A percentile compares a stretch with the other conserved stretches of the same genome.
These are phyloP conservation scores for Peronospora tabacina DNA, from an alignment of 352 stramenopile species.

Conservation along the genomic window DNA sequence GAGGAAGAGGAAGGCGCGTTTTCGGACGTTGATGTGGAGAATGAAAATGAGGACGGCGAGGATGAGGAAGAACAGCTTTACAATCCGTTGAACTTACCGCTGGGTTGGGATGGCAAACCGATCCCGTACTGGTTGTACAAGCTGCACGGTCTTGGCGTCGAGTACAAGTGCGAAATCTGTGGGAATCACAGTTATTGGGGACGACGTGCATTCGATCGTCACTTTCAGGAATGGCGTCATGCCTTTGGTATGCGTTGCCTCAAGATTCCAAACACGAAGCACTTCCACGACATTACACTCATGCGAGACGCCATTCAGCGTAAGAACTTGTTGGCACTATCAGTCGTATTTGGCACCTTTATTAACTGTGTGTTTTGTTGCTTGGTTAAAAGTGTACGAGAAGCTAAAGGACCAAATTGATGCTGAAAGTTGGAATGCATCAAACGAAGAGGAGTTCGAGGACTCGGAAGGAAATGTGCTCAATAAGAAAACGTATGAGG, in stretches of 20 bases:
- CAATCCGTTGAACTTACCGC: conserved; percentile 97
- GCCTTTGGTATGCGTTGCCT: conserved; percentile 97
- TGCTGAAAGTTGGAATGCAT: conserved; percentile 89
- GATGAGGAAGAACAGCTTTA: conserved; percentile 96
- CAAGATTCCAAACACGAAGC: conserved; percentile 98
- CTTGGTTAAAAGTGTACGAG: conserved; percentile 83
- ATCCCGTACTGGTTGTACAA: conserved; percentile 99
- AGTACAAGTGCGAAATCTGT: conserved; percentile 99
- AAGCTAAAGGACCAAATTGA: conserved; percentile 94
- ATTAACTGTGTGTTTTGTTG: conserved; percentile 3
- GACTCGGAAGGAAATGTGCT: conserved; percentile 98
- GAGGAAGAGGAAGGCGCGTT: conserved; percentile 84
- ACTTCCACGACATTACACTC: conserved; percentile 98
- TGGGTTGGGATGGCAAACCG: conserved; percentile 98
- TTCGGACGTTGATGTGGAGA: conserved; percentile 75
- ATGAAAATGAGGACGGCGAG: conserved; percentile 47
- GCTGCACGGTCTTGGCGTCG: conserved; percentile 96
- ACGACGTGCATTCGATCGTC: conserved; percentile 92
- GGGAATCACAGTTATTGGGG: conserved; percentile 98
- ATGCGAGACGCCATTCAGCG: conserved; percentile 93
- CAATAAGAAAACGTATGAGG: conserved; percentile 95
- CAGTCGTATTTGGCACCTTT: conserved; percentile 1
- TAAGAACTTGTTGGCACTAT: conserved; percentile 25
- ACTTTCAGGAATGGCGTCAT: conserved; percentile 98
- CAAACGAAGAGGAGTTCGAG: conserved; percentile 97